These are phyloP conservation scores for Coniochaeta sp. DNA, from an alignment of 2,329 filamentous ascomycete genomes.

Conservation along the genomic window DNA sequence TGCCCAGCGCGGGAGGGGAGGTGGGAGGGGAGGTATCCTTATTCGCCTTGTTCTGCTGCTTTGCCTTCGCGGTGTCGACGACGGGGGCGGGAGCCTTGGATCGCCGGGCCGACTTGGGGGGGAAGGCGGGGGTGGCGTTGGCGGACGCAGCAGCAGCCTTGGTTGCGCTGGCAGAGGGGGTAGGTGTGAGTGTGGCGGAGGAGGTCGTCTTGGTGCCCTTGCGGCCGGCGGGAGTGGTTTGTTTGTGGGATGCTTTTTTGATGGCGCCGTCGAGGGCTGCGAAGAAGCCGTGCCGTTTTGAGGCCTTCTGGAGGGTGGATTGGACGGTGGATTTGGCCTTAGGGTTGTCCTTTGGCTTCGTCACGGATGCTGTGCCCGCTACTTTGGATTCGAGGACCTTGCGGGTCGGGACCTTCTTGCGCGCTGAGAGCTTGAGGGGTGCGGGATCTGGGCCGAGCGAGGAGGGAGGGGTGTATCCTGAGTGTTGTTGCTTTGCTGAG, in stretches of 20 bases:
- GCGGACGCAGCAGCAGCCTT: no score
- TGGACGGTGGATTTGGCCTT: not conserved
- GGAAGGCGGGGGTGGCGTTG: no score
- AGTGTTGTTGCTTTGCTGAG: not conserved
- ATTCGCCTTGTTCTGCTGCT: not conserved
- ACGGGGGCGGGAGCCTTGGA: not conserved
- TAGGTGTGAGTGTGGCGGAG: no score
- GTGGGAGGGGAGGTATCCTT: not conserved
- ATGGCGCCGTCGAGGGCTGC: no score
- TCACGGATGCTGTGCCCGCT: not conserved
- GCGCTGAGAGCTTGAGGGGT: not conserved
- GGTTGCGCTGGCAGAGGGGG: no score
- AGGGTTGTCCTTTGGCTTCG: not conserved
- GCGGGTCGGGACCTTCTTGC: not conserved
- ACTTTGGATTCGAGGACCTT: not conserved
- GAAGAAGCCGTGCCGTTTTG: not conserved
- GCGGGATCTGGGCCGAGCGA: not conserved
- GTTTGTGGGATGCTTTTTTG: no score
- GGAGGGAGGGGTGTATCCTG: not conserved
- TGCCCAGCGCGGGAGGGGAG: not conserved
- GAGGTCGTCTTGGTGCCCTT: no score
- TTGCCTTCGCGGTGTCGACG: not conserved
- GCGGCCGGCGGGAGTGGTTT: no score
- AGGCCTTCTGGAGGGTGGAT: not conserved
- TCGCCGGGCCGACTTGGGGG: no score